A percentile compares a stretch with the other conserved stretches of the same genome.
These are phyloP conservation scores for Eutypella sp. DNA, from an alignment of 2,329 filamentous ascomycete genomes.

Conservation along the genomic window DNA sequence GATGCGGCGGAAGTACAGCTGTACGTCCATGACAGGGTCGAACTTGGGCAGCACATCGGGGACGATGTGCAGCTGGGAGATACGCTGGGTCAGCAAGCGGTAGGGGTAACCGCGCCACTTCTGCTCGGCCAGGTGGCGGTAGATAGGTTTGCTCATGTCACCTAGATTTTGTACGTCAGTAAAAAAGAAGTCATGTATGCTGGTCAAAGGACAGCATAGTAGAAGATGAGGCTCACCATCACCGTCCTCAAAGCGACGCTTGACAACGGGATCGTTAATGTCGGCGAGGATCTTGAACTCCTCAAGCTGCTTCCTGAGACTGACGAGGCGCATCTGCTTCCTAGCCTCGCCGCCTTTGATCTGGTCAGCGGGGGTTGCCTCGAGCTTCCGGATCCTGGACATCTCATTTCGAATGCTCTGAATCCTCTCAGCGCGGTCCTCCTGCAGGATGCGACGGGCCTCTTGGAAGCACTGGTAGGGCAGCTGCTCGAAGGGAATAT, in stretches of 20 bases:
- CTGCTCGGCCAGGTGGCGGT: slow-evolving; percentile 78
- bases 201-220: background rate
- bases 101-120: slow-evolving; percentile 86
- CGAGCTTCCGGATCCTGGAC: slow-evolving; percentile 62
- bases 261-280: slow-evolving; percentile 90
- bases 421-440: slow-evolving; percentile 78
- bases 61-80: slow-evolving; percentile 79
- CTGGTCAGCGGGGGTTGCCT: slow-evolving; percentile 51
- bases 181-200: too few relatives aligned
- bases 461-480: slow-evolving; percentile 99
- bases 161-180: slow-evolving; percentile 44
- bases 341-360: slow-evolving; percentile 57
- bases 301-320: slow-evolving; percentile 69
- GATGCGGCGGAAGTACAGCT: slow-evolving; percentile 70
- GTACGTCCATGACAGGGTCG: slow-evolving; percentile 72
- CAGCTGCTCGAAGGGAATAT: slow-evolving; percentile 84
- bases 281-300: slow-evolving; percentile 83
- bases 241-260: slow-evolving; percentile 91
- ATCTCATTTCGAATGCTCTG: slow-evolving; percentile 63
- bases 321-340: slow-evolving; percentile 63
- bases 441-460: slow-evolving; percentile 74
- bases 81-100: slow-evolving; percentile 75
- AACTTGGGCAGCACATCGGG: slow-evolving; percentile 83
- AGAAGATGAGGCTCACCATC: slow-evolving; percentile 53
- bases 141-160: slow-evolving; percentile 95